Base-by-base conservation (phyloP, 352 stramenopile species). In the Phytophthora pisi region DNA sequence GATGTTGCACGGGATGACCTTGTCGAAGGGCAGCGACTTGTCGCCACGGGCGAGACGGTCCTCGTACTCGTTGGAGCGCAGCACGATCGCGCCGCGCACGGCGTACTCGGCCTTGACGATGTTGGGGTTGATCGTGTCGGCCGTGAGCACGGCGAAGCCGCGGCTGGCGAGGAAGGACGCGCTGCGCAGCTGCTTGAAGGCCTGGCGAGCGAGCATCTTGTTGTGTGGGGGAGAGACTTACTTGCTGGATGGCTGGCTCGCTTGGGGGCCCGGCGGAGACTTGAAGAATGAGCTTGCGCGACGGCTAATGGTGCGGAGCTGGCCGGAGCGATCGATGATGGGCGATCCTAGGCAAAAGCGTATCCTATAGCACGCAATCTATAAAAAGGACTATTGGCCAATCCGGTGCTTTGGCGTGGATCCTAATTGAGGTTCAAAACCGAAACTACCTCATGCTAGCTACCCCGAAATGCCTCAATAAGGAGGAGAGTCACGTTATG, bases 1-100 rank as follows among this genome's bases (percentile, higher is more conserved):
- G 71, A 99, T 98, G 82, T 99, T 99, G 81, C 95, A 98, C 70
- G 96, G 97, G 64, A 99, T 96, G 72, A 99, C 96, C 64, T 97
- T 88, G 63, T 98, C 92, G 72, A 96, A 96, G 13, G 89, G 86
- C 31, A 94, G 85, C 20, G 71, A 78, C 57, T 66, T 84, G 66
- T 93, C 77, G 18, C 82, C 86, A 4, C 70, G 64, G 11, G 72
- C 76, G 28, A 97, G 74, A 5, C 84, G 86, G 54, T 88, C 75
- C 57, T 82, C 81, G 64, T 92, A 91, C 66, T 97, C 81, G 51
- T 81, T 77, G 3, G 90, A 90, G 54, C 85, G 85, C 42, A 96
- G 74, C 57, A 96, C 87, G 51, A 98, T 83, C 47, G 91, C 80
- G 0, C 92, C 92, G 38, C 92, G 88, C 38, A 98, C 92, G 13